Evolutionary conservation across 2,329 filamentous ascomycete species (phyloP).

Genomic region (Daldinia eschscholtzii): DNA sequence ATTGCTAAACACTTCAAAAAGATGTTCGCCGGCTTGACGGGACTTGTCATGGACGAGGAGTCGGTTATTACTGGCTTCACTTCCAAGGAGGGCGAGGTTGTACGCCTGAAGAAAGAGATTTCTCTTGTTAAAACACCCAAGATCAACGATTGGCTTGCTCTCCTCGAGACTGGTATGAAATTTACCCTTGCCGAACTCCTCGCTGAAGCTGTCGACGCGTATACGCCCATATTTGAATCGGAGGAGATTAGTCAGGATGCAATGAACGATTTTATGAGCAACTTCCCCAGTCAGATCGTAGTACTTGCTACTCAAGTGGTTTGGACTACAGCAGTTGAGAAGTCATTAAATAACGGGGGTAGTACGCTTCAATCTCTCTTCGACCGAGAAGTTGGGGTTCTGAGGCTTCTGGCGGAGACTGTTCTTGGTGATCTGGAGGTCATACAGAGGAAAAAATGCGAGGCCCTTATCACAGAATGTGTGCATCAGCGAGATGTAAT

Average conservation of each 20-base stretch:
- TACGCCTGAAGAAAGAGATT: conserved; percentile 89
- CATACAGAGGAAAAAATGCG: conserved; percentile 93
- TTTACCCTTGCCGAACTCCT: conserved; percentile 90
- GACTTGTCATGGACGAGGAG: conserved; percentile 91
- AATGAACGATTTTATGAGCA: conserved; percentile 83
- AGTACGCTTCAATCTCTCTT: conserved; percentile 77
- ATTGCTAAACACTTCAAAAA: conserved; percentile 99
- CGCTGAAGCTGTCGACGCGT: conserved; percentile 85
- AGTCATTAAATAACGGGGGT: conserved; percentile 79
- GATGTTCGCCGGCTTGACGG: conserved; percentile 98
- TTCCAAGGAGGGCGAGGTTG: conserved; percentile 93
- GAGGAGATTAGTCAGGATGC: conserved; percentile 76
- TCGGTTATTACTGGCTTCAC: conserved; percentile 90
- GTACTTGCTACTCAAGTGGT: conserved; percentile 93
- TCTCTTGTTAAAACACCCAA: conserved; percentile 92
- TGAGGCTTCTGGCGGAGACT: conserved; percentile 86
- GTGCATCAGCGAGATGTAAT: conserved; percentile 97
- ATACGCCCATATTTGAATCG: conserved; percentile 80
- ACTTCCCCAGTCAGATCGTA: conserved; percentile 93
- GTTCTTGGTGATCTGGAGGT: conserved; percentile 91
- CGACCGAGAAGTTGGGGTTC: conserved; percentile 84
- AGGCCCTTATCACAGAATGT: conserved; percentile 98
- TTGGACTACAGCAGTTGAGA: conserved; percentile 91
- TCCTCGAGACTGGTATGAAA: conserved; percentile 94
- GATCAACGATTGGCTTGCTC: conserved; percentile 98